Evolutionary conservation across 2,329 filamentous ascomycete genomes (phyloP).

Genomic region (Myriosclerotinia curreyana): DNA sequence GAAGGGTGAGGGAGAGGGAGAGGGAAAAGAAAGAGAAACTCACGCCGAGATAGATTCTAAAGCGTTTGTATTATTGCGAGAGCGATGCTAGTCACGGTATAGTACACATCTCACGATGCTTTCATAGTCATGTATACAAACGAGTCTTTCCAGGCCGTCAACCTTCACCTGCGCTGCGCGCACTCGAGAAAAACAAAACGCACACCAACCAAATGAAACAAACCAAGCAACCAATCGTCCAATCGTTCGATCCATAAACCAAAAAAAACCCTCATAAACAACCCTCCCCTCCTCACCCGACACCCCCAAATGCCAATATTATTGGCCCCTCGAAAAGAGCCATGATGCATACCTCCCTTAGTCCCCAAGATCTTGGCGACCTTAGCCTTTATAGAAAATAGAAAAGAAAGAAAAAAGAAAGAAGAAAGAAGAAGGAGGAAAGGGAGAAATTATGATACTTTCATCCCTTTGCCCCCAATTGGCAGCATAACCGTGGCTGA

Average conservation of each 20-base stretch:
- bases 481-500: conserved; percentile 6
- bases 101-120: background rate
- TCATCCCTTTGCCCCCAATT: background rate
- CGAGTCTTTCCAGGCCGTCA: too few species aligned
- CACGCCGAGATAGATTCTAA: background rate
- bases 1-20: too few species aligned
- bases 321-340: background rate
- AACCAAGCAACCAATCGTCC: too few species aligned
- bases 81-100: too few species aligned
- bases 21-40: too few species aligned
- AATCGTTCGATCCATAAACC: too few species aligned
- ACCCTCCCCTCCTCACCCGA: background rate
- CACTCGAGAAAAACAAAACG: too few species aligned
- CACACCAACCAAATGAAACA: too few species aligned
- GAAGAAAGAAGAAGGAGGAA: background rate
- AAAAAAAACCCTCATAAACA: too few species aligned
- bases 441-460: background rate
- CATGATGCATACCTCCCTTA: too few species aligned
- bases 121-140: background rate
- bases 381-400: background rate
- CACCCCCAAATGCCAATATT: background rate
- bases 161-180: too few species aligned
- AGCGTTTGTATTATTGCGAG: too few species aligned
- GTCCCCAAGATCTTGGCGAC: conserved; percentile 7
- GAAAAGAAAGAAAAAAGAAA: background rate